Base-by-base conservation (phyloP, 768 basidiomycete genomes). In the Calocybe cyanea region DNA sequence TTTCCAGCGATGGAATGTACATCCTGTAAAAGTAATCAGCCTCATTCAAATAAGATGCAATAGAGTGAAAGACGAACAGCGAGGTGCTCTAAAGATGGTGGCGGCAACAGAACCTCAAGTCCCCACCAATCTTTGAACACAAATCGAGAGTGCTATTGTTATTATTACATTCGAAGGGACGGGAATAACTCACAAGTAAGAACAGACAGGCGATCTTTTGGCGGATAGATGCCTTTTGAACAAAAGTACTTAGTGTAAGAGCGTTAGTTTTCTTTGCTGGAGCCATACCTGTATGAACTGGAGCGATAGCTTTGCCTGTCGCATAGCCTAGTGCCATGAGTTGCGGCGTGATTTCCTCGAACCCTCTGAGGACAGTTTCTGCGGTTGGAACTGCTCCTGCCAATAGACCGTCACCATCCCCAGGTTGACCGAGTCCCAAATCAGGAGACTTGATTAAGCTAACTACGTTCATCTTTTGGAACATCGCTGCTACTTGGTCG, bases 321-420 rank as follows among this genome's bases (percentile, higher is more conserved):
- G 87, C 85, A 60, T 78, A 90, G 9, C 88, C 86, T 19, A 92
- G 62, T 0, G 83, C 79, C 80, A 92, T 76, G 28, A 92, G 70
- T 55, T 88, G 77, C 0, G 87, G 87, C 0, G 87, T 89, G 35
- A 91, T 75, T 58, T 83, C 72, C 50, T 77, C 69, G 6, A 88
- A 66, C 5, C 89, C 90, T 4, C 78, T 70, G 15, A 86, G 62
- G 21, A 92, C 75, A 0, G 86, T 80, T 63, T 80, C 79, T 4
- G 88, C 76, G 2, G 83, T 88, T 4, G 89, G 90, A 10, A 92
- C 62, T 2, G 87, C 78, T 4, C 89, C 89, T 11, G 85, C 78
- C 21, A 92, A 68, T 13, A 89, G 58, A 2, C 88, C 88, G 7
- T 70, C 59, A 1, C 76, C 80, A 51, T 79, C 71, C n/a, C 72